Conservation (phyloP, 2,329 filamentous ascomycete species). For the Elsinoe perseae region DNA sequence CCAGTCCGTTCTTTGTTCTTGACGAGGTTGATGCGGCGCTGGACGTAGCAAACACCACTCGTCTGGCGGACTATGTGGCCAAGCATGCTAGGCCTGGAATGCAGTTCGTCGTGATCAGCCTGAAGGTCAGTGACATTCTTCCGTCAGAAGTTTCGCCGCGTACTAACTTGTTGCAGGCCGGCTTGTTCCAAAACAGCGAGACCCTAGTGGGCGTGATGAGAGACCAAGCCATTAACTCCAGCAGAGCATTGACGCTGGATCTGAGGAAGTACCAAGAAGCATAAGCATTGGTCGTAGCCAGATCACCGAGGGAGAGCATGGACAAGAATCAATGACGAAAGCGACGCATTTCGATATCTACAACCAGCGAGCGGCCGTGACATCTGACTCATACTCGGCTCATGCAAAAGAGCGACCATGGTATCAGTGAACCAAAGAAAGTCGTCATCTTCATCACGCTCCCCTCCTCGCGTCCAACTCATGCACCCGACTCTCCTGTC, state of each 20-base stretch:
- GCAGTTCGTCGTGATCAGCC: constrained; percentile 97
- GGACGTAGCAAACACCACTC: constrained; percentile 95
- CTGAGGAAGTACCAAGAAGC: constrained; percentile 50
- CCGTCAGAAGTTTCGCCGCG: neutral
- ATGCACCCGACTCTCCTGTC: neutral
- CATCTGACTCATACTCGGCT: neutral
- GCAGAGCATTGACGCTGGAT: constrained; percentile 85
- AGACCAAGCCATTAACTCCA: constrained; percentile 89
- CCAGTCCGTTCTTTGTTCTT: constrained; percentile 92
- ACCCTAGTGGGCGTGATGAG: constrained; percentile 91
- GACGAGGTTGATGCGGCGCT: constrained; percentile 96
- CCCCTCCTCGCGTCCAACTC: constrained; percentile 7
- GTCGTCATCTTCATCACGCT: neutral
- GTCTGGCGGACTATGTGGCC: constrained; percentile 92
- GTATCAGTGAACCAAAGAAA: neutral
- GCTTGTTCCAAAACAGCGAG: constrained; percentile 93
- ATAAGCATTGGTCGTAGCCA: constrained; percentile 4
- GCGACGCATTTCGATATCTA: constrained; percentile 7
- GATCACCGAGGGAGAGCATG: neutral
- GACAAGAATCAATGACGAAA: neutral
- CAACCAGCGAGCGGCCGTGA: constrained; percentile 1
- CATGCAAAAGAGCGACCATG: neutral
- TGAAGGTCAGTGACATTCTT: constrained; percentile 49
- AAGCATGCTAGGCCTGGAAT: constrained; percentile 93
- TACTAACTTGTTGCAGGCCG: constrained; percentile 43